Evolutionary conservation across 2,329 filamentous ascomycete genomes (phyloP), one percentile per base, ranked within the genome.

Genomic region (Ceratocystis variospora): DNA sequence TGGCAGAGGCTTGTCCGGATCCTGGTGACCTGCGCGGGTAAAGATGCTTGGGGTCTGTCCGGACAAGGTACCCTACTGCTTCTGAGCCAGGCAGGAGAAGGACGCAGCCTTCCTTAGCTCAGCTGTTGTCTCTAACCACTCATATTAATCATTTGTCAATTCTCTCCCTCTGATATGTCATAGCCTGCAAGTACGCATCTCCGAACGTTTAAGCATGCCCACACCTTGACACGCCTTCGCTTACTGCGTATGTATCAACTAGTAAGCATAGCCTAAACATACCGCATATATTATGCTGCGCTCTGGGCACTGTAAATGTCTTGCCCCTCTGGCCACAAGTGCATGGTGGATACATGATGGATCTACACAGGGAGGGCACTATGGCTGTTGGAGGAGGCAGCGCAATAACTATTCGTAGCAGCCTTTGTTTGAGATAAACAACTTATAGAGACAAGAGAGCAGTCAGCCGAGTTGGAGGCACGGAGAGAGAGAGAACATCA

Each of bases 361-460:
- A 57, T 12, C 8, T 57, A 57, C 53, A 57, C 53, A 25, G 22
- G 53, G 17, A 25, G 22, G 53, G 17, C n/a, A 28, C 22, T 17
- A 15, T 10, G 25, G 53, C 53, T 31, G 53, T 31, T 31, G 22
- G 22, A 22, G 53, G 15, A 57, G 53, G 22, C 25, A 57, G 31
- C 25, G 53, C 10, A 28, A 17, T 57, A n/a, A 17, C 53, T 4
- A 57, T 17, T 10, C 25, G 53, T 57, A 17, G 53, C 53, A 57
- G 53, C 53, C 53, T 33, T 28, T 57, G 53, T 31, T 31, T 57
- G 53, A 28, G 53, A 57, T 57, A 57, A 57, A 57, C 53, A 57
- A 57, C 22, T 41, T 17, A 57, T 28, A 28, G 53, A 57, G 53
- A 57, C 25, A 41, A 41, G 53, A 22, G 46, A 57, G 53, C 53